These are phyloP conservation scores for Rosa lucieae DNA, from an alignment of 306 rosid species.

Conservation along the genomic window DNA sequence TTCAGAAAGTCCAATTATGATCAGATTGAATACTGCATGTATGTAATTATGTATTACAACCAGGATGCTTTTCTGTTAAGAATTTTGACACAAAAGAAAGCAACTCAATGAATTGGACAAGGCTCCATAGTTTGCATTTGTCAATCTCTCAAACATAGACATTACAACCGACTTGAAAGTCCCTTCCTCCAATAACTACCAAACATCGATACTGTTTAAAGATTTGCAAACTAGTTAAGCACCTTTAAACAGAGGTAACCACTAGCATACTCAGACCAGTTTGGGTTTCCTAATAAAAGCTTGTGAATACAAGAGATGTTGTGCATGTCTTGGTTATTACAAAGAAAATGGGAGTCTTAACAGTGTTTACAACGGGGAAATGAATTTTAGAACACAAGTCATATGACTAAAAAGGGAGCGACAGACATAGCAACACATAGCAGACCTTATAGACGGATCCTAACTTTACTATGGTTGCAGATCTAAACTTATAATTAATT, in stretches of 20 bases:
- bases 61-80: background rate
- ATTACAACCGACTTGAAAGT: background rate
- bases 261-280: background rate
- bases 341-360: background rate
- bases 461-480: background rate
- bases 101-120: background rate
- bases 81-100: background rate
- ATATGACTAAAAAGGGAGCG: too few relatives aligned
- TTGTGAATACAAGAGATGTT: background rate
- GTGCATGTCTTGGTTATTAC: background rate
- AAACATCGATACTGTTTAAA: background rate
- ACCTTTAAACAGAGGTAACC: background rate
- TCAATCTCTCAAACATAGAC: background rate
- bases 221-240: background rate
- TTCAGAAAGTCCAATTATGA: background rate
- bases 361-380: background rate
- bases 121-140: background rate
- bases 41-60: background rate
- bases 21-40: background rate
- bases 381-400: background rate
- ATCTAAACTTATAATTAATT: background rate
- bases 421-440: background rate
- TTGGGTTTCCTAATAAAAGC: background rate
- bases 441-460: background rate
- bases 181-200: background rate